A percentile compares a stretch with the other conserved stretches of the same genome.
Evolutionary conservation across 768 basidiomycete species (phyloP).

Genomic region (Psilocybe cubensis): DNA sequence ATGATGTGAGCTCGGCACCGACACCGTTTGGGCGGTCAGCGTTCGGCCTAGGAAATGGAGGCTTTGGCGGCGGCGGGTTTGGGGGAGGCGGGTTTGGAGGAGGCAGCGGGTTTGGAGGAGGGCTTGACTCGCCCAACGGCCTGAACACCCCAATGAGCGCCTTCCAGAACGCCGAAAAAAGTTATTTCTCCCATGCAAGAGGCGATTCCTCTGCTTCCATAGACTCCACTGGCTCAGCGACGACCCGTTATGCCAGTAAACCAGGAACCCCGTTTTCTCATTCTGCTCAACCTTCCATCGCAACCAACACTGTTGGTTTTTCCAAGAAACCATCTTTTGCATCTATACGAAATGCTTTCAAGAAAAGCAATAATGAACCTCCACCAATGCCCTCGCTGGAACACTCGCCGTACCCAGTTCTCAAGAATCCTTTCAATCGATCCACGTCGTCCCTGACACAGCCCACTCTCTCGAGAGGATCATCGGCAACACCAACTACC

Average conservation of each 20-base stretch:
- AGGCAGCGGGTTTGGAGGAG: slow-evolving; percentile 47
- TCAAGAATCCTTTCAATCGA: slow-evolving; percentile 84
- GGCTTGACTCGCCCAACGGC: slow-evolving; percentile 69
- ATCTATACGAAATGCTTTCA: slow-evolving; percentile 87
- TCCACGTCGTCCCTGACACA: slow-evolving; percentile 77
- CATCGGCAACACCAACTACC: slow-evolving; percentile 36
- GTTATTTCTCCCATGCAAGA: slow-evolving; percentile 72
- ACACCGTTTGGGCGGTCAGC: slow-evolving; percentile 74
- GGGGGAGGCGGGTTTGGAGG: slow-evolving; percentile 46
- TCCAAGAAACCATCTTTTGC: slow-evolving; percentile 86
- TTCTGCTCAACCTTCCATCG: slow-evolving; percentile 72
- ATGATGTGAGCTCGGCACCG: slow-evolving; percentile 64
- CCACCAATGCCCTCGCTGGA: slow-evolving; percentile 81
- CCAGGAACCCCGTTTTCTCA: slow-evolving; percentile 64
- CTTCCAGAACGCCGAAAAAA: slow-evolving; percentile 54
- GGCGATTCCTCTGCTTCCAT: slow-evolving; percentile 82
- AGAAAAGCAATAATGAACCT: slow-evolving; percentile 61
- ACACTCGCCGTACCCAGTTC: slow-evolving; percentile 64
- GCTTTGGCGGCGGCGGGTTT: slow-evolving; percentile 51
- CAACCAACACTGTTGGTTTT: slow-evolving; percentile 60
- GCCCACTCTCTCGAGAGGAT: slow-evolving; percentile 37
- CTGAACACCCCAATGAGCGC: slow-evolving; percentile 45
- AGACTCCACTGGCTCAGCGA: slow-evolving; percentile 69
- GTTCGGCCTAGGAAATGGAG: slow-evolving; percentile 45
- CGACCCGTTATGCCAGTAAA: slow-evolving; percentile 51